phyloP scores from a whole-genome alignment of 2,329 filamentous ascomycete genomes.

The Ophiostoma perfectum region DNA sequence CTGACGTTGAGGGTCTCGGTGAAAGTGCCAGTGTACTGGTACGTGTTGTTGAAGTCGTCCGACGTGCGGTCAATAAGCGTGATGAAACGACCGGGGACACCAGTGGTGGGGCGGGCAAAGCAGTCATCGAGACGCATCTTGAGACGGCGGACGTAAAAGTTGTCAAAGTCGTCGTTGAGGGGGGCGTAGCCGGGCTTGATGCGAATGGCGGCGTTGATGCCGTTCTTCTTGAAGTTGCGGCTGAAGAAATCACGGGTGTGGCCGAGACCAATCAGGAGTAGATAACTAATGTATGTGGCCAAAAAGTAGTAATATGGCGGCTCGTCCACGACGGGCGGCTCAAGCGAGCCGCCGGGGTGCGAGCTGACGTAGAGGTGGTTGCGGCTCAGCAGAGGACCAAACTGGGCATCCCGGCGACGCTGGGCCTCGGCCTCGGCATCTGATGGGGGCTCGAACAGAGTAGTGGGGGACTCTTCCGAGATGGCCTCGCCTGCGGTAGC shows the following conservation, averaged over 20 bases:
- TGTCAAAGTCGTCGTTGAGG: constrained; percentile 96
- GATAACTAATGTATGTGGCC: constrained; percentile 97
- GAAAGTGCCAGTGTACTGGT: constrained; percentile 79
- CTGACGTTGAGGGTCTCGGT: constrained; percentile 98
- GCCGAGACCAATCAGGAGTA: constrained; percentile 90
- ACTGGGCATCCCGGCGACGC: constrained; percentile 79
- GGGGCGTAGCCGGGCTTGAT: constrained; percentile 85
- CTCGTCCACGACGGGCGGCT: constrained; percentile 84
- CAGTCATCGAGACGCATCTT: constrained; percentile 96
- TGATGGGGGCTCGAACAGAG: constrained; percentile 80
- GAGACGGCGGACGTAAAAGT: constrained; percentile 88
- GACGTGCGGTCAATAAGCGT: constrained; percentile 87
- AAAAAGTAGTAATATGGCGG: constrained; percentile 95
- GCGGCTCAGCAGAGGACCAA: constrained; percentile 74
- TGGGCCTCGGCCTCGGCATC: constrained; percentile 73
- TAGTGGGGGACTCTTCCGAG: constrained; percentile 66
- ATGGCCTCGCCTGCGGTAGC: constrained; percentile 68
- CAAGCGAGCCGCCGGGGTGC: constrained; percentile 74
- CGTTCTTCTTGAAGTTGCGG: constrained; percentile 83
- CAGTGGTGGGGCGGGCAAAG: constrained; percentile 86
- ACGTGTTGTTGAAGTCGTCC: constrained; percentile 85
- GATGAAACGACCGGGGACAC: constrained; percentile 90
- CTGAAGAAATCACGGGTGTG: constrained; percentile 97
- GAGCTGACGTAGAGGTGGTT: constrained; percentile 85
- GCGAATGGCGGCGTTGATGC: constrained; percentile 74